Evolutionary conservation across 2,329 filamentous ascomycete genomes (phyloP), one percentile per base, ranked within the genome.

Genomic region (Orbilia oligospora): DNA sequence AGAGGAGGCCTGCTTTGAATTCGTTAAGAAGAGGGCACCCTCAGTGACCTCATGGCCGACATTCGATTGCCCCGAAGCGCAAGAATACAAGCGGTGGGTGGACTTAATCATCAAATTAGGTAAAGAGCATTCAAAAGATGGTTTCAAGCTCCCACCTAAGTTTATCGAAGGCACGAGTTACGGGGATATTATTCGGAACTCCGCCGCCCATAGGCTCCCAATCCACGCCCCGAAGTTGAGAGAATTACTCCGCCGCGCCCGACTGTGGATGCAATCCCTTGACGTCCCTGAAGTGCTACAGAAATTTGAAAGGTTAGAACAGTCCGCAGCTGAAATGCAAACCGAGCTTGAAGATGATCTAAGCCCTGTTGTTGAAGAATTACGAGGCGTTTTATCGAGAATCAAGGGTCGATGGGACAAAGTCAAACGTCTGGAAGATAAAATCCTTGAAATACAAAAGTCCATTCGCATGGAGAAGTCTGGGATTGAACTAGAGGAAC

Each of bases 21-120:
- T 67, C 33, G 20, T 78, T 10, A n/a, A 46, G 5, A 53, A 41
- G 48, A 69, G 38, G 18, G 56, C 63, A 14, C 75, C 75, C 9
- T 58, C 61, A 3, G 64, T 78, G 14, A 48, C 51, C 1, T 33
- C 48, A 27, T 72, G 75, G 68, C 63, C 68, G 14, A 46, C 24
- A 9, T 78, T 44, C 51, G 75, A 78, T 44, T 72, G 75, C 53
- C 75, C 75, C 5, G 75, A 78, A 41, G 75, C 75, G 0, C 75
- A 78, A 48, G 75, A 78, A 36, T 72, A 68, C 48, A 78, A 78
- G 30, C 27, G 20, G 6, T 78, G 75, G 75, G 53, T 72, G 1
- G 49, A 58, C 12, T 48, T 78, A 27, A 78, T 78, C 46, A n/a
- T 46, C 8, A 63, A 46, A 68, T 53, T 77, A 18, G 41, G 58